Conservation (phyloP, 805 yeast genomes). For the Barnettozyma pratensis region DNA sequence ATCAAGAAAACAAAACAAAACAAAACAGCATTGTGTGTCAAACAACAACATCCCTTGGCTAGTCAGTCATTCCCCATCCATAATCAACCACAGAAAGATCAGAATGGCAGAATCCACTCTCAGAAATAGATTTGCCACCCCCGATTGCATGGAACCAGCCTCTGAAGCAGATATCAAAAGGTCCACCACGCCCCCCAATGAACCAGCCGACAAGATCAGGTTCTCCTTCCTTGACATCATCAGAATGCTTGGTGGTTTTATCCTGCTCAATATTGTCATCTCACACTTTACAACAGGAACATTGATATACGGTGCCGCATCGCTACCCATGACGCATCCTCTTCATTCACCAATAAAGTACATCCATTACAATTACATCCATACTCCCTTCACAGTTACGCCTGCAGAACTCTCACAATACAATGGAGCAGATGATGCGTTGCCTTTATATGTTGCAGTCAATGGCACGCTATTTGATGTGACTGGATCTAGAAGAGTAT, state of each 20-base stretch:
- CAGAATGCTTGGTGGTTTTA: constrained; percentile 19
- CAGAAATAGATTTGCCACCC: too few relatives aligned
- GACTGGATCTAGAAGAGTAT: constrained; percentile 33
- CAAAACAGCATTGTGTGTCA: too few relatives aligned
- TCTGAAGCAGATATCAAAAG: too few relatives aligned
- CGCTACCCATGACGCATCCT: not conserved
- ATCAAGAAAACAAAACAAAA: too few relatives aligned
- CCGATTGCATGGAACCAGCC: too few relatives aligned
- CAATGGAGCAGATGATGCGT: constrained; percentile 36
- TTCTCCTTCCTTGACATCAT: constrained; percentile 14
- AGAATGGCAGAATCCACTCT: too few relatives aligned
- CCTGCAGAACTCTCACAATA: constrained; percentile 33
- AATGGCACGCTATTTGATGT: constrained; percentile 55
- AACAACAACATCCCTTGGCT: too few relatives aligned
- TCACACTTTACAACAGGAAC: constrained; percentile 21
- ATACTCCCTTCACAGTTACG: constrained; percentile 27
- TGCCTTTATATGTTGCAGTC: constrained; percentile 47
- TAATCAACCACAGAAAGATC: too few relatives aligned
- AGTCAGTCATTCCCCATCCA: too few relatives aligned
- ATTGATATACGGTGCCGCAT: constrained; percentile 35
- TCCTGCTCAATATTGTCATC: constrained; percentile 6
- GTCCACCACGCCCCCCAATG: too few relatives aligned
- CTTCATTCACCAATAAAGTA: not conserved
- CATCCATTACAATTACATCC: constrained; percentile 1
- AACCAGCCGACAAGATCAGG: not conserved